Evolutionary conservation across 257 asterid species (phyloP).

Genomic region (Haberlea rhodopensis): DNA sequence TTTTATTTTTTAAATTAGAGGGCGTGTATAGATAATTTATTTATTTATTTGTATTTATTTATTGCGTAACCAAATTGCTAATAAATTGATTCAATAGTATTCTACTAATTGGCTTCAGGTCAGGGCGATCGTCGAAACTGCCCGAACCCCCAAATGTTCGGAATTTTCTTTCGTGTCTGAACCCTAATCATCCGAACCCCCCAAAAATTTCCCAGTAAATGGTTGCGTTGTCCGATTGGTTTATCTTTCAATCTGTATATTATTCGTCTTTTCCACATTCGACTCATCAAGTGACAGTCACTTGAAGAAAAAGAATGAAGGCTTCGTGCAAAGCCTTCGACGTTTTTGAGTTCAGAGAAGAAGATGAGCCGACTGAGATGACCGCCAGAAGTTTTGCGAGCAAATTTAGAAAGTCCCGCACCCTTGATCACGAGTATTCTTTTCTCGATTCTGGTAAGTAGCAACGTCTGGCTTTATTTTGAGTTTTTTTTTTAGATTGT

Average conservation of each 20-base stretch:
- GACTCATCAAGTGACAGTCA: neutral
- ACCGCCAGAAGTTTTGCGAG: conserved; percentile 14
- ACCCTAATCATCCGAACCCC: no score
- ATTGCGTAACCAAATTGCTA: no score
- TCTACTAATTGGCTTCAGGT: no score
- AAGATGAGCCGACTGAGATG: conserved; percentile 31
- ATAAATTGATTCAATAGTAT: no score
- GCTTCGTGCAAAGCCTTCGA: conserved; percentile 32
- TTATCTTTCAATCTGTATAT: neutral
- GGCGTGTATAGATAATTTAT: no score
- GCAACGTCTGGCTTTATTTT: neutral
- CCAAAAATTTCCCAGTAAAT: neutral
- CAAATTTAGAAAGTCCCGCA: conserved; percentile 19
- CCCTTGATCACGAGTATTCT: conserved; percentile 20
- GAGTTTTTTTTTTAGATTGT: neutral
- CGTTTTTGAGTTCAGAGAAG: conserved; percentile 39
- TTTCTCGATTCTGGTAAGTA: conserved; percentile 16
- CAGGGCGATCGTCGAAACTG: no score
- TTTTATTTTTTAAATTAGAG: no score
- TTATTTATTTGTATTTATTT: no score
- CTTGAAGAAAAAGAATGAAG: conserved; percentile 25
- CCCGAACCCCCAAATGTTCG: no score
- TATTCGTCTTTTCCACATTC: no score
- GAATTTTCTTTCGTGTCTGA: no score
- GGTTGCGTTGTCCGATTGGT: neutral